A percentile compares a stretch with the other conserved stretches of the same genome.
Evolutionary conservation across 1,284 basidiomycete species (phyloP).

Genomic region (Apiotrichum domesticum): DNA sequence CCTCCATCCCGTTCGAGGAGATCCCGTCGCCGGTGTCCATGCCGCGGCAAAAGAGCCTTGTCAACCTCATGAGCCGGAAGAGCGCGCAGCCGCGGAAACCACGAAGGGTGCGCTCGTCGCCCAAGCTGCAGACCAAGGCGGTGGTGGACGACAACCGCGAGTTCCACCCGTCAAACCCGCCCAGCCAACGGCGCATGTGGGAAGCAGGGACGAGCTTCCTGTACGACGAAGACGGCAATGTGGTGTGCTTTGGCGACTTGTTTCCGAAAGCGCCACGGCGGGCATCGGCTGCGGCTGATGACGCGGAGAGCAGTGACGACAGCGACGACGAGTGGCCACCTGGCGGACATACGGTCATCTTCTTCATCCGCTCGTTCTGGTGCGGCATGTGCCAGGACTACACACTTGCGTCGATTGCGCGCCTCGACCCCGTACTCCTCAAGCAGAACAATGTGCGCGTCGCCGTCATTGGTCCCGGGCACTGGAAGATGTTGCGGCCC

Average conservation of each 20-base stretch:
- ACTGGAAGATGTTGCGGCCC: conserved; percentile 43
- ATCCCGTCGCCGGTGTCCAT: neutral
- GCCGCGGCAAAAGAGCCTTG: neutral
- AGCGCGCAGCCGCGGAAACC: neutral
- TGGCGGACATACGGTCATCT: conserved; percentile 27
- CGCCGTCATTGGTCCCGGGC: conserved; percentile 38
- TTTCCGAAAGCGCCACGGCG: conserved; percentile 18
- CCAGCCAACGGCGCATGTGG: conserved; percentile 28
- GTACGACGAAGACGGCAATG: conserved; percentile 35
- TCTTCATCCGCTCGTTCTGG: conserved; percentile 46
- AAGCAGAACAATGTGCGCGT: conserved; percentile 35
- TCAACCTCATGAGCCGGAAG: neutral
- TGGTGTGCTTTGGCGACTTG: conserved; percentile 37
- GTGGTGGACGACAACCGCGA: conserved; percentile 16
- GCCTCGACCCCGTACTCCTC: conserved; percentile 35
- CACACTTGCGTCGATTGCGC: conserved; percentile 34
- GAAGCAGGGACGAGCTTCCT: conserved; percentile 41
- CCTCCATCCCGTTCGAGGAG: neutral
- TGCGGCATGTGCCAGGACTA: conserved; percentile 47
- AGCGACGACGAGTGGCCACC: neutral
- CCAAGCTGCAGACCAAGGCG: neutral
- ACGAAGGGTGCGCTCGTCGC: neutral
- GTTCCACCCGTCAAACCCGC: conserved; percentile 28
- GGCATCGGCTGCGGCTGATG: neutral
- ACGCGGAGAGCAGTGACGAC: neutral